phyloP scores from a whole-genome alignment of 1,139 yeast species.

The Suhomyces anneliseae region DNA sequence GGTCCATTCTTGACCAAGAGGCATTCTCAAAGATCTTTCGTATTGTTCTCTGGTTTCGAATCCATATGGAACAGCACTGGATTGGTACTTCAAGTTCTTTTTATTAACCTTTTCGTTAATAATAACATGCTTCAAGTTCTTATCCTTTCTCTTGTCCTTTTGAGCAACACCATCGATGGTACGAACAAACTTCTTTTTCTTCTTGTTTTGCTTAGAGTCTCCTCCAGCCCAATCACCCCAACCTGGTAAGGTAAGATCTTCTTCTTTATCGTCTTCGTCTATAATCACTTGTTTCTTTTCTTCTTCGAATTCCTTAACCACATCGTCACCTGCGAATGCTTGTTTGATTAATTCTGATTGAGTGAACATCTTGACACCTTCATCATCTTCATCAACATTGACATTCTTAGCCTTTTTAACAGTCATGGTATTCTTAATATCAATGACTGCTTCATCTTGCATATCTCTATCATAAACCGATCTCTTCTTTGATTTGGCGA shows the following conservation, averaged over 20 bases:
- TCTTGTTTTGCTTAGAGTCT: constrained; percentile 34
- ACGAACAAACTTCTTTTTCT: constrained; percentile 61
- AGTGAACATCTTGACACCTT: constrained; percentile 50
- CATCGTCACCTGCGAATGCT: constrained; percentile 97
- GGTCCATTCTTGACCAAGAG: constrained; percentile 98
- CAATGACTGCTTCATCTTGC: constrained; percentile 46
- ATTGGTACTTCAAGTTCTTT: constrained; percentile 80
- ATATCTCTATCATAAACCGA: constrained; percentile 26
- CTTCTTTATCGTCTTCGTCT: constrained; percentile 86
- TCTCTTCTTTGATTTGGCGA: constrained; percentile 48
- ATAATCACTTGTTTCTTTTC: constrained; percentile 68
- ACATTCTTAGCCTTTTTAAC: constrained; percentile 33
- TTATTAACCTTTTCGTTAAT: constrained; percentile 86
- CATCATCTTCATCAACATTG: constrained; percentile 38
- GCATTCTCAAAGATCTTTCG: constrained; percentile 90
- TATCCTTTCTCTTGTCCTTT: constrained; percentile 74
- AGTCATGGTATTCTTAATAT: constrained; percentile 38
- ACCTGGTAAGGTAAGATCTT: constrained; percentile 87
- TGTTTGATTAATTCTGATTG: constrained; percentile 82
- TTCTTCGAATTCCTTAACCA: constrained; percentile 71
- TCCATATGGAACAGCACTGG: constrained; percentile 89
- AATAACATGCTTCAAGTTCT: constrained; percentile 73
- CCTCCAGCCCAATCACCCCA: constrained; percentile 91
- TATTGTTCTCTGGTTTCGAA: constrained; percentile 91
- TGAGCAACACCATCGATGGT: constrained; percentile 73